Conservation (phyloP, 768 basidiomycete genomes). For the Boletus barrowsii region DNA sequence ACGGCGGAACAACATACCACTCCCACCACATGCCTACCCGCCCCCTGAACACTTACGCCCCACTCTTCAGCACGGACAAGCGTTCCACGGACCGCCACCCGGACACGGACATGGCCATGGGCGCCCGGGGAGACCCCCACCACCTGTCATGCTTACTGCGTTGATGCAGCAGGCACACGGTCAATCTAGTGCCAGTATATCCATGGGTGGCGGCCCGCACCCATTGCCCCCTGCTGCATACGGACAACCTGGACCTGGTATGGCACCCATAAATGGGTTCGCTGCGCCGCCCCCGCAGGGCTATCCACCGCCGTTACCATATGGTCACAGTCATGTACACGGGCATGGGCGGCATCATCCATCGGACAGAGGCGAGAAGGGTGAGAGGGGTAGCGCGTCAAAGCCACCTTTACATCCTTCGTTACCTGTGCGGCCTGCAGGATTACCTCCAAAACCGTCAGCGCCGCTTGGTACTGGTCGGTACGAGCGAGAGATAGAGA, state of each 20-base stretch:
- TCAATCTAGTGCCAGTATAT: slow-evolving; percentile 7
- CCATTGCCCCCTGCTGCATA: slow-evolving; percentile 12
- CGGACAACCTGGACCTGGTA: slow-evolving; percentile 9
- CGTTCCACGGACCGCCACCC: slow-evolving; percentile 32
- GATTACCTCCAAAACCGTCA: slow-evolving; percentile 20
- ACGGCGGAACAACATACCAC: slow-evolving; percentile 43
- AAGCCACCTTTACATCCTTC: slow-evolving; percentile 16
- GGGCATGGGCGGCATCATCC: slow-evolving; percentile 12
- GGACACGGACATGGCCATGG: slow-evolving; percentile 24
- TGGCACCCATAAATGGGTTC: slow-evolving; percentile 16
- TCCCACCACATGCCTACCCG: slow-evolving; percentile 24
- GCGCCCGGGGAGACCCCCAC: slow-evolving; percentile 31
- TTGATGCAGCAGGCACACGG: slow-evolving; percentile 28
- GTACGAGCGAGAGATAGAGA: slow-evolving; percentile 17
- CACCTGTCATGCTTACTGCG: slow-evolving; percentile 28
- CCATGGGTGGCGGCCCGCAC: slow-evolving; percentile 10
- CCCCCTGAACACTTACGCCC: slow-evolving; percentile 35
- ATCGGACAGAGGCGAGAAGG: slow-evolving; percentile 15
- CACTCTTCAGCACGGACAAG: slow-evolving; percentile 29
- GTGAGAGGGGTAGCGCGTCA: slow-evolving; percentile 9
- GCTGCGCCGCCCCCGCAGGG: slow-evolving; percentile 11
- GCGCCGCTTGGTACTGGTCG: slow-evolving; percentile 16
- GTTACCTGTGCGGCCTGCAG: slow-evolving; percentile 17
- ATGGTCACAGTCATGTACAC: slow-evolving; percentile 13
- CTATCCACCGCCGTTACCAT: slow-evolving; percentile 19